These are phyloP conservation scores for Kentomonas sorsogonicus DNA, from an alignment of 208 protist species.

Conservation along the genomic window DNA sequence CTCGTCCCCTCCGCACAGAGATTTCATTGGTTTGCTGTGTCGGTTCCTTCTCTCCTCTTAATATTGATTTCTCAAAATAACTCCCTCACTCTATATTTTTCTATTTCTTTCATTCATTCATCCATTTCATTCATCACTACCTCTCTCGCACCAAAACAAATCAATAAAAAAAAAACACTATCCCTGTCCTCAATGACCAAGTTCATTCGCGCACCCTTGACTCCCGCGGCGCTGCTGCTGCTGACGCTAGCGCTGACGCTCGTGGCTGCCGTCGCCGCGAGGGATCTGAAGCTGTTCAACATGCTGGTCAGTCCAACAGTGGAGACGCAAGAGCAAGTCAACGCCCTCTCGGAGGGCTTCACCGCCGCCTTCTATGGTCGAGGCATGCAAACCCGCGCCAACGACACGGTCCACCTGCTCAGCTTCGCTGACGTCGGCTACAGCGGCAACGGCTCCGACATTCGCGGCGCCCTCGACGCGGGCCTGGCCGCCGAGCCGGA, in stretches of 20 bases:
- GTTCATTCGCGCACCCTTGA: no score
- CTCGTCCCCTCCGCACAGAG: not conserved
- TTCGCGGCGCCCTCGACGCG: no score
- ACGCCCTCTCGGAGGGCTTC: conserved; percentile 18
- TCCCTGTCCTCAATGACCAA: no score
- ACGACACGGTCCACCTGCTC: no score
- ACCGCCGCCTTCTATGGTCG: conserved; percentile 21
- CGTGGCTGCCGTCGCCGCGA: not conserved
- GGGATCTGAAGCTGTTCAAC: conserved; percentile 20
- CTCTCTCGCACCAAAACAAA: no score
- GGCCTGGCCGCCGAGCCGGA: conserved; percentile 10
- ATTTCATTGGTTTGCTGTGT: not conserved
- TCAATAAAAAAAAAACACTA: no score
- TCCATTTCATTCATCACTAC: not conserved
- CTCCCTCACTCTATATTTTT: not conserved
- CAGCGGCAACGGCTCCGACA: no score
- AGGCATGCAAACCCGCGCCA: no score
- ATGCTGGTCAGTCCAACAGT: conserved; percentile 8
- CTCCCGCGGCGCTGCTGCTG: no score
- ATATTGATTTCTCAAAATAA: not conserved
- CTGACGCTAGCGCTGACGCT: no score
- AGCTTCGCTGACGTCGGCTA: no score
- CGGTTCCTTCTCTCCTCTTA: not conserved
- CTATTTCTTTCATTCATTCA: not conserved
- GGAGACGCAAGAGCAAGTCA: not conserved